Percentiles rank a stretch among this genome's conserved stretches.
Conservation (phyloP, 169 alveolate genomes). For the Neospora caninum region DNA sequence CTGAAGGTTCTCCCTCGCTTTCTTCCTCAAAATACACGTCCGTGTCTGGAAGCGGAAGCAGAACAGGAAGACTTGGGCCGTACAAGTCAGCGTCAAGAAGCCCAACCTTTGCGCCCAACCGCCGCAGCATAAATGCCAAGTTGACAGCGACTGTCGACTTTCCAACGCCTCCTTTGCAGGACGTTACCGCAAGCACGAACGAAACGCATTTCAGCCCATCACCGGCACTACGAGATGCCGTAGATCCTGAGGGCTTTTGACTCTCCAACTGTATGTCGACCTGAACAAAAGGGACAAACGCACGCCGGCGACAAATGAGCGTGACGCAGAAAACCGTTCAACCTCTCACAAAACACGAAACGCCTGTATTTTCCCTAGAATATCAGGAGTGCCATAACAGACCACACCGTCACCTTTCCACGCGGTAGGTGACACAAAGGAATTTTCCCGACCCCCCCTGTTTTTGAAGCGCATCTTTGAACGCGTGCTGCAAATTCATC, state of each 20-base stretch:
- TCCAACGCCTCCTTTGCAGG: constrained; percentile 98
- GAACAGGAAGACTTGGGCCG: constrained; percentile 94
- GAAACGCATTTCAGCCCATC: constrained; percentile 42
- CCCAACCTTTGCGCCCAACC: constrained; percentile 90
- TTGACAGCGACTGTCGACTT: constrained; percentile 93
- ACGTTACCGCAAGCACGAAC: constrained; percentile 89
- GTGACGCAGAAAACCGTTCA: too few relatives aligned
- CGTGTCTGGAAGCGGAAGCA: constrained; percentile 77
- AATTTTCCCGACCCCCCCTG: too few relatives aligned
- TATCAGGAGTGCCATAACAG: too few relatives aligned
- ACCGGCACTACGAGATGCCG: not conserved
- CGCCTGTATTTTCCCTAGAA: too few relatives aligned
- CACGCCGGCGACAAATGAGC: not conserved
- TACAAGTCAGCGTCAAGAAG: constrained; percentile 94
- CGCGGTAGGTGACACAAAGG: too few relatives aligned
- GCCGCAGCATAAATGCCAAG: constrained; percentile 86
- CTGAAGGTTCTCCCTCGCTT: not conserved
- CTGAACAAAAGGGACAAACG: not conserved
- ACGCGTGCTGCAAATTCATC: too few relatives aligned
- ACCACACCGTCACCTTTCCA: too few relatives aligned
- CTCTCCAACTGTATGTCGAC: not conserved
- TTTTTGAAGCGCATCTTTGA: too few relatives aligned
- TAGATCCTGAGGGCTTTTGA: not conserved
- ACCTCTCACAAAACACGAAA: too few relatives aligned
- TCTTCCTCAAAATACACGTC: constrained; percentile 46